Base-by-base conservation (phyloP, 176 grass and related monocot genomes). In the Aechmea fasciata region DNA sequence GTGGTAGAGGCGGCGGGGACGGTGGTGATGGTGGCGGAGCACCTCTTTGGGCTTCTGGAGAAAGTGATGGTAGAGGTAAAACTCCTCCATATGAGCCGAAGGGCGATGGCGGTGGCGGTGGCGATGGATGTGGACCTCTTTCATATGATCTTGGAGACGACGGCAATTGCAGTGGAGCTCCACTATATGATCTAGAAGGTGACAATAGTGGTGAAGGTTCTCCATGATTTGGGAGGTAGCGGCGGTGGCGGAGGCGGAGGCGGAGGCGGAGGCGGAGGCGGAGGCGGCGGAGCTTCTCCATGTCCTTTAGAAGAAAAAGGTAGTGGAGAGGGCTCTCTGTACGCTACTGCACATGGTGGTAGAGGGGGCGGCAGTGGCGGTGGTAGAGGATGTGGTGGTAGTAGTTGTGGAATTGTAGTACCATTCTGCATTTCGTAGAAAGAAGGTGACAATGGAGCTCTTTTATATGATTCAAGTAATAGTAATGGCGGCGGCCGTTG, bases 61-160 rank as follows among this genome's bases (percentile, higher is more conserved):
- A 73, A 9, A 67, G 73, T 61, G 69, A 72, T 64, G 79, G 41
- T 13, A 47, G 71, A 49, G 81, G 13, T 67, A 69, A 75, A 74
- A 70, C 57, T 57, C 50, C 70, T 52, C 63, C 69, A 65, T 69
- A 48, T 51, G 64, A 72, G 72, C 59, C 73, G 72, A 29, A 11
- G n/a, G 51, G 24, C 2, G 80, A 51, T 33, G 74, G 81, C 8
- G 73, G 73, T 19, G 29, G 29, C 3, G 51, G 29, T 1, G 80
- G 51, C 33, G 70, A 75, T 10, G 76, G 73, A 25, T 75, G 71
- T 2, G 83, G 74, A 76, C 25, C 67, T 72, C 69, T 69, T 52
- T 65, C 51, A 47, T 63, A 59, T 71, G 14, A 64, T 69, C 51
- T 13, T 69, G 67, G 67, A 57, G 63, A 57, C 13, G 70, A 72